These are phyloP conservation scores for Suillus ampliporus DNA, from an alignment of 768 basidiomycete genomes.

Conservation along the genomic window DNA sequence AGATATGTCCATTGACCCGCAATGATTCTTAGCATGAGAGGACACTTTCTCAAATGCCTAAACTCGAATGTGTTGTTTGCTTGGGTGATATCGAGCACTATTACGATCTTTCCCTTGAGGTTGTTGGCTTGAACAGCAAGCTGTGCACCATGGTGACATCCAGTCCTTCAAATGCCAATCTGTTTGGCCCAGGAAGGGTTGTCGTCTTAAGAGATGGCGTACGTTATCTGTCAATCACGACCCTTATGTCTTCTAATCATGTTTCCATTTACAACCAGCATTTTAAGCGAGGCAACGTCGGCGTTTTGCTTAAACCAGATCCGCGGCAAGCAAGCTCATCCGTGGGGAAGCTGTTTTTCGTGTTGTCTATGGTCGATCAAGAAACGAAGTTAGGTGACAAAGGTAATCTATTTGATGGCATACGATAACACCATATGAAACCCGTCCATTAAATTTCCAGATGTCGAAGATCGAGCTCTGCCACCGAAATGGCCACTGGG, in stretches of 20 bases:
- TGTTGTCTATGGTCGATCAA: slow-evolving; percentile 73
- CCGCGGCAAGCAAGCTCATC: slow-evolving; percentile 53
- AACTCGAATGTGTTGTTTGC: slow-evolving; percentile 74
- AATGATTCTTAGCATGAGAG: slow-evolving; percentile 66
- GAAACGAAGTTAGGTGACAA: slow-evolving; percentile 59
- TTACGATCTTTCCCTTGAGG: slow-evolving; percentile 73
- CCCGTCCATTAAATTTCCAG: slow-evolving; percentile 42
- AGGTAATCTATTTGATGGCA: slow-evolving; percentile 43
- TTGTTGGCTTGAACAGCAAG: slow-evolving; percentile 65
- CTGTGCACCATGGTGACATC: slow-evolving; percentile 64
- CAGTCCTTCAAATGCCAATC: slow-evolving; percentile 70
- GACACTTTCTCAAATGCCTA: slow-evolving; percentile 61
- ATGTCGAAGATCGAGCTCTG: slow-evolving; percentile 58
- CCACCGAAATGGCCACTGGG: slow-evolving; percentile 82
- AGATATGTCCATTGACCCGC: background rate
- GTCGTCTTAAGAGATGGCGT: slow-evolving; percentile 86
- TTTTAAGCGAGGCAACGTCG: slow-evolving; percentile 71
- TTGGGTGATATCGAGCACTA: slow-evolving; percentile 71
- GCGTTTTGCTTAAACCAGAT: slow-evolving; percentile 71
- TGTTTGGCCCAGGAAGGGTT: slow-evolving; percentile 75
- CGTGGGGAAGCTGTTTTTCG: slow-evolving; percentile 61
- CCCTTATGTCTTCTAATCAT: background rate
- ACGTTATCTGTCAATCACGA: slow-evolving; percentile 29
- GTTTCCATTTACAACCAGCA: slow-evolving; percentile 53
- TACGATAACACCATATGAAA: slow-evolving; percentile 1